Conservation (phyloP, 768 basidiomycete genomes). For the Amylocystis lapponica region DNA sequence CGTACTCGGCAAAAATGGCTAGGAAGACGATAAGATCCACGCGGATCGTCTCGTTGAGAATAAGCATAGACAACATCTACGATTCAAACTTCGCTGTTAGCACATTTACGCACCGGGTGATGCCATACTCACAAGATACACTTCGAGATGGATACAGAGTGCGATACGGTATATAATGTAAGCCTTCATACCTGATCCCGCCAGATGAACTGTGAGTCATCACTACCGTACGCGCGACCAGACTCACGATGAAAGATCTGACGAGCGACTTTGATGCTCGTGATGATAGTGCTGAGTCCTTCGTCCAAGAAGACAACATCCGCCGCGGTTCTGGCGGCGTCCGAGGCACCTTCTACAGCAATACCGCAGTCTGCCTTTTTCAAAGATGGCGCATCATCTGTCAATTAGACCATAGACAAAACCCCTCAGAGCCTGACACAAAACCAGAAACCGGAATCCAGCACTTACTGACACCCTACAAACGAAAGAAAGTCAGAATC, state of each 20-base stretch:
- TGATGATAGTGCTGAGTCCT: conserved; percentile 37
- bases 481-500: not conserved
- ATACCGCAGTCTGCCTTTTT: conserved; percentile 33
- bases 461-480: conserved; percentile 9
- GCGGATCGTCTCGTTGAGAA: conserved; percentile 42
- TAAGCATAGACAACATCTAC: conserved; percentile 32
- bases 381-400: conserved; percentile 29
- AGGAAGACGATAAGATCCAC: conserved; percentile 41
- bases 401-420: too few species aligned
- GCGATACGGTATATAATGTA: conserved; percentile 47
- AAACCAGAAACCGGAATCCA: too few species aligned
- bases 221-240: conserved; percentile 26
- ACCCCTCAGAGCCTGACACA: too few species aligned
- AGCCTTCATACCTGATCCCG: conserved; percentile 27
- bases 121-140: conserved; percentile 30
- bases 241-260: conserved; percentile 44
- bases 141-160: conserved; percentile 42
- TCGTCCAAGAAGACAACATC: conserved; percentile 47
- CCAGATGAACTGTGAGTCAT: conserved; percentile 19
- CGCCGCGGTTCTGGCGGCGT: conserved; percentile 35
- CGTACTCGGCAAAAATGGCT: conserved; percentile 35
- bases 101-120: too few species aligned
- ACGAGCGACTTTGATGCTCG: conserved; percentile 41
- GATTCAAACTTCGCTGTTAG: not conserved
- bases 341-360: conserved; percentile 38